Evolutionary conservation across 2,329 filamentous ascomycete genomes (phyloP).

Genomic region (Neonectria neomacrospora): DNA sequence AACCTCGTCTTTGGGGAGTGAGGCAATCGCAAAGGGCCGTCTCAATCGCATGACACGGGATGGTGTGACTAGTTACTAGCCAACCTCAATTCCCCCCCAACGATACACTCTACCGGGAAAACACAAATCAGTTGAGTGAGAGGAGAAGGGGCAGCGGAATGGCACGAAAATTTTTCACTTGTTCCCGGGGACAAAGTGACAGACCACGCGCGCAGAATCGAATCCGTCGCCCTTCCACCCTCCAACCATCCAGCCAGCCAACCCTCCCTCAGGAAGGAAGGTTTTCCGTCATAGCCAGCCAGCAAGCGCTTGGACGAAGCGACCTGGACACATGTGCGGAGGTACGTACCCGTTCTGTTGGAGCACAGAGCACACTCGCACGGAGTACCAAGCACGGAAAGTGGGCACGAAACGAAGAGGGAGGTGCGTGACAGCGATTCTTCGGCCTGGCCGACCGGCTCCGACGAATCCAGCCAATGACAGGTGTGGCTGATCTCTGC

Average conservation of each 20-base stretch:
- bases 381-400: conserved; percentile 5
- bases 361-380: neutral
- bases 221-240: conserved; percentile 19
- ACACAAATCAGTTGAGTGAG: conserved; percentile 24
- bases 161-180: conserved; percentile 27
- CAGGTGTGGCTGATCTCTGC: conserved; percentile 23
- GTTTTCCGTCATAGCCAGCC: conserved; percentile 4
- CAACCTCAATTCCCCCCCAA: conserved; percentile 15
- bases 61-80: conserved; percentile 34
- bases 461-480: conserved; percentile 35
- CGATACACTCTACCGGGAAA: neutral
- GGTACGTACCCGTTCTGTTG: neutral
- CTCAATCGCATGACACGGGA: conserved; percentile 37
- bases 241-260: conserved; percentile 17
- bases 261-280: conserved; percentile 15
- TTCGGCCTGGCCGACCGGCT: conserved; percentile 42
- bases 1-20: conserved; percentile 3
- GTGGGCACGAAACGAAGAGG: conserved; percentile 14
- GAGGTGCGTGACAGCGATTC: conserved; percentile 27
- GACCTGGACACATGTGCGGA: neutral
- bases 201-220: conserved; percentile 31
- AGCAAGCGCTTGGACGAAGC: neutral
- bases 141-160: conserved; percentile 19
- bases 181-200: conserved; percentile 12
- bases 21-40: conserved; percentile 9